Evolutionary conservation across 2,329 filamentous ascomycete species (phyloP).

Genomic region (Aureobasidium zeae): DNA sequence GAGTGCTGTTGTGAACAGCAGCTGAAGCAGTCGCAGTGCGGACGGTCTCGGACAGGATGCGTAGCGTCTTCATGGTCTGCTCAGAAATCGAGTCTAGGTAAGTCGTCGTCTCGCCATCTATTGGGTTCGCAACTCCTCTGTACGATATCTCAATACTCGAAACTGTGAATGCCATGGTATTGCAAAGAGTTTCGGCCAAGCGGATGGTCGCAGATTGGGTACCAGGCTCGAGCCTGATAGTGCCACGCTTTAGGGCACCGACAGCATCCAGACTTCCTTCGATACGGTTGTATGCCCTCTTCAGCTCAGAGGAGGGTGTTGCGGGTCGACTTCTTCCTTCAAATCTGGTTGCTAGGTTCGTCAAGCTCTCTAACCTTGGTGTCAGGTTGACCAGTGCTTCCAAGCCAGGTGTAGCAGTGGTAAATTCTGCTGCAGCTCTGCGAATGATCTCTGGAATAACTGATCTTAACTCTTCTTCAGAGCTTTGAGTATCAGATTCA

Average conservation of each 20-base stretch:
- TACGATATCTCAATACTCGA: constrained; percentile 86
- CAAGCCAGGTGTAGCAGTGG: background rate
- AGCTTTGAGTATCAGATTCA: background rate
- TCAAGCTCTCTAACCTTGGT: constrained; percentile 4
- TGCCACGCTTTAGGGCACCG: constrained; percentile 2
- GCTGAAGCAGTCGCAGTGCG: constrained; percentile 13
- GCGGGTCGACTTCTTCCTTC: background rate
- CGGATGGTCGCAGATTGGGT: constrained; percentile 7
- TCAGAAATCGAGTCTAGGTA: constrained; percentile 77
- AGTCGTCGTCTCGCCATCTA: constrained; percentile 60
- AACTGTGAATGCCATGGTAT: constrained; percentile 54
- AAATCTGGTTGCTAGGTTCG: constrained; percentile 3
- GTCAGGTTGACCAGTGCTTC: constrained; percentile 4
- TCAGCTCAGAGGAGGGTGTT: constrained; percentile 28
- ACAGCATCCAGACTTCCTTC: constrained; percentile 34
- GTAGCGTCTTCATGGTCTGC: constrained; percentile 73
- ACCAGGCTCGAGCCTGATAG: constrained; percentile 7
- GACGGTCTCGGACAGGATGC: constrained; percentile 75
- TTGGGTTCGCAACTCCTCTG: constrained; percentile 59
- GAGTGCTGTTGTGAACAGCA: background rate
- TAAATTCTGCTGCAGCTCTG: constrained; percentile 9
- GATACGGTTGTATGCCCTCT: constrained; percentile 47
- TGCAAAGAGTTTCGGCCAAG: constrained; percentile 7
- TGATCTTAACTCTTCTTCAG: constrained; percentile 11
- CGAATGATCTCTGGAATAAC: constrained; percentile 11